Evolutionary conservation across 208 protist genomes (phyloP).

Genomic region (Trypanosoma brucei): DNA sequence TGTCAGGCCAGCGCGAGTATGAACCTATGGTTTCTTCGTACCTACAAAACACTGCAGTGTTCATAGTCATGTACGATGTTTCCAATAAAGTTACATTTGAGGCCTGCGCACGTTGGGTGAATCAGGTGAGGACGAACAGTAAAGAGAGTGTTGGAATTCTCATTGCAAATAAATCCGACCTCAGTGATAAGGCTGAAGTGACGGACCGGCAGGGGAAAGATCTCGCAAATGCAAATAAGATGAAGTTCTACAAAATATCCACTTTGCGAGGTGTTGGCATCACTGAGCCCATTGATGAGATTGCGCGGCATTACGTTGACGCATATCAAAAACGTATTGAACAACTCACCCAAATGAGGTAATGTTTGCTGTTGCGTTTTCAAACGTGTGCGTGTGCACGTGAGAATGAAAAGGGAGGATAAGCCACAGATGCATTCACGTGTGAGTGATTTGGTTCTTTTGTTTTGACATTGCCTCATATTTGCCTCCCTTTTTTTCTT

Average conservation of each 20-base stretch:
- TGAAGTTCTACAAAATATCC: constrained; percentile 86
- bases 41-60: constrained; percentile 57
- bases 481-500: no score
- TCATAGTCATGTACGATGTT: constrained; percentile 87
- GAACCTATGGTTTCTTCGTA: constrained; percentile 70
- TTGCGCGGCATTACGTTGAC: constrained; percentile 59
- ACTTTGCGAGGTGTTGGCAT: constrained; percentile 77
- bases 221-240: constrained; percentile 61
- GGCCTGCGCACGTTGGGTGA: constrained; percentile 77
- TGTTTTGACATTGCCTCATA: no score
- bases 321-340: constrained; percentile 66
- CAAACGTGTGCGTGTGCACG: not conserved
- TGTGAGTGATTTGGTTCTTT: no score
- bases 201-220: constrained; percentile 81
- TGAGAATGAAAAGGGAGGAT: no score
- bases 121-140: constrained; percentile 36
- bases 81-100: constrained; percentile 90
- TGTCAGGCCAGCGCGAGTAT: constrained; percentile 85
- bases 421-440: no score
- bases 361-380: not conserved
- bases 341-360: constrained; percentile 24
- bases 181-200: constrained; percentile 83
- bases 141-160: constrained; percentile 74
- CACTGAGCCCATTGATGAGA: constrained; percentile 76
- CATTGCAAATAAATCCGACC: constrained; percentile 88